Percentiles rank a stretch among this genome's conserved stretches.
Conservation (phyloP, 1,284 basidiomycete genomes). For the Limonomyces culmigenus region DNA sequence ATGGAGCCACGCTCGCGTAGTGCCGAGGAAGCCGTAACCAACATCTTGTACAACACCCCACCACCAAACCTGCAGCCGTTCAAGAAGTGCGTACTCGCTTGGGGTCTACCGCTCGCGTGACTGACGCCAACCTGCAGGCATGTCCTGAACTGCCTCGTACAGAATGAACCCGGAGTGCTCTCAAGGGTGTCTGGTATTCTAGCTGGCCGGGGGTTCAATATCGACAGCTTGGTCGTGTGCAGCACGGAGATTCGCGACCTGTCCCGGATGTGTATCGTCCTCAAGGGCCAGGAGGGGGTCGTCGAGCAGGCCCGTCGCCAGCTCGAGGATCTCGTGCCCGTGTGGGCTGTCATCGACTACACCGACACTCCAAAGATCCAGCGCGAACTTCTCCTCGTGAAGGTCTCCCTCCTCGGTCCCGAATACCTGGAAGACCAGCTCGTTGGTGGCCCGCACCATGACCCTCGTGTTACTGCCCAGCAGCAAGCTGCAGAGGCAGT, state of each 20-base stretch:
- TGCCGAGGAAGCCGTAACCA: constrained; percentile 89
- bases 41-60: constrained; percentile 92
- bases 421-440: constrained; percentile 93
- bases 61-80: constrained; percentile 85
- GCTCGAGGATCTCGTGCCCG: constrained; percentile 88
- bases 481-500: too few relatives aligned
- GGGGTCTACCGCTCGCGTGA: not conserved
- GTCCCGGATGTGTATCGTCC: constrained; percentile 95
- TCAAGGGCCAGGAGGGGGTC: constrained; percentile 93
- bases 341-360: constrained; percentile 95
- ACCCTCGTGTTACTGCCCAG: constrained; percentile 36
- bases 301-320: constrained; percentile 93
- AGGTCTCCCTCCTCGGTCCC: constrained; percentile 85
- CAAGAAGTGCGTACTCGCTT: constrained; percentile 54
- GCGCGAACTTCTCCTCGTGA: constrained; percentile 15
- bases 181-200: constrained; percentile 96
- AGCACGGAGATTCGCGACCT: constrained; percentile 95
- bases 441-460: constrained; percentile 65
- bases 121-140: constrained; percentile 61
- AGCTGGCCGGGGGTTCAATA: constrained; percentile 96
- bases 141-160: constrained; percentile 94
- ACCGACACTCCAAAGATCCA: constrained; percentile 45
- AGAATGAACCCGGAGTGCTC: constrained; percentile 98
- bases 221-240: constrained; percentile 97
- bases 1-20: constrained; percentile 61